A percentile compares a stretch with the other conserved stretches of the same genome.
phyloP scores from a whole-genome alignment of 805 yeast species.

The Saccharomycopsis guyanensis region DNA sequence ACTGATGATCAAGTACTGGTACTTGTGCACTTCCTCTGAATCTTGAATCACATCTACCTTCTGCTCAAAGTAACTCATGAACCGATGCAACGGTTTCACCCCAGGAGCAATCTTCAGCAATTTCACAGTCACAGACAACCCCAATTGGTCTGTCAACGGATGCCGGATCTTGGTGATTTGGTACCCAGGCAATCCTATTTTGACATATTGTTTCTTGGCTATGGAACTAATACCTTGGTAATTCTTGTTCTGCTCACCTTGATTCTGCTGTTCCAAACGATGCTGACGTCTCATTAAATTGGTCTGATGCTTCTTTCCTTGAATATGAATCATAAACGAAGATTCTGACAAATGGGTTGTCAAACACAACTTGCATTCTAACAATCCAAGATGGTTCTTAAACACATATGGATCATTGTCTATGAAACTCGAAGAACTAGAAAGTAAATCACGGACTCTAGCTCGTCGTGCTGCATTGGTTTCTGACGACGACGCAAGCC shows the following conservation, averaged over 20 bases:
- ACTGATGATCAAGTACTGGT: constrained; percentile 70
- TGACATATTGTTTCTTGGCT: constrained; percentile 40
- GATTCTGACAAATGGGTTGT: constrained; percentile 78
- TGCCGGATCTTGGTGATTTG: constrained; percentile 64
- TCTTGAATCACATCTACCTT: constrained; percentile 41
- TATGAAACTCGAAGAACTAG: constrained; percentile 30
- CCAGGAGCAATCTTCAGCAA: constrained; percentile 40
- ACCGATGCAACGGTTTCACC: constrained; percentile 54
- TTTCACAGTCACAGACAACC: constrained; percentile 57
- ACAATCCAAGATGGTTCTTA: constrained; percentile 72
- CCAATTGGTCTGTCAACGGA: constrained; percentile 47
- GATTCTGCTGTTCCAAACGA: constrained; percentile 8
- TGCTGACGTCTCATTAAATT: constrained; percentile 55
- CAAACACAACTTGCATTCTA: constrained; percentile 78
- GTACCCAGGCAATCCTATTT: constrained; percentile 70
- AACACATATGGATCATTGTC: constrained; percentile 77
- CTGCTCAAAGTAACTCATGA: constrained; percentile 75
- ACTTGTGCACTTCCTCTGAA: constrained; percentile 29
- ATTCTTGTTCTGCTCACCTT: constrained; percentile 14
- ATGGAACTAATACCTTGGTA: constrained; percentile 19
- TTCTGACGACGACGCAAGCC: constrained; percentile 69
- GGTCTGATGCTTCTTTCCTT: constrained; percentile 75
- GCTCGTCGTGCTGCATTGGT: constrained; percentile 61
- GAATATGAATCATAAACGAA: constrained; percentile 75
- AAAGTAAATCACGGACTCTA: constrained; percentile 54